A percentile compares a stretch with the other conserved stretches of the same genome.
These are phyloP conservation scores for Bathelium albidoporum DNA, from an alignment of 495 filamentous ascomycete genomes.

Conservation along the genomic window DNA sequence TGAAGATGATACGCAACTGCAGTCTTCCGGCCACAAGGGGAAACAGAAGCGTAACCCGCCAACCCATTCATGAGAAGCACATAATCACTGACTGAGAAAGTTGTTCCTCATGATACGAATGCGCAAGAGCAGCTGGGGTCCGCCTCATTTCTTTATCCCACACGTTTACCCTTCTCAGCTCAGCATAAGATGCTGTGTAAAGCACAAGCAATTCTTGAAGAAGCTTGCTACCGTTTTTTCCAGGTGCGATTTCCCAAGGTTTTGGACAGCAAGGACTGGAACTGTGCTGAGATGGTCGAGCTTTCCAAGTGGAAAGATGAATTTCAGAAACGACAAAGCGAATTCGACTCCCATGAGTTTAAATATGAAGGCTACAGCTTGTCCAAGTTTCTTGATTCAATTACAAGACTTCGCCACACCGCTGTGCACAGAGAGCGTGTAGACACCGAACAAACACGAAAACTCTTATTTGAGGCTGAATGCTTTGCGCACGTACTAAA, in stretches of 20 bases:
- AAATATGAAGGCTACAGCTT: too few species aligned
- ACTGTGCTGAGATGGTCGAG: neutral
- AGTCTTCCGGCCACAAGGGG: neutral
- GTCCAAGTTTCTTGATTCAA: neutral
- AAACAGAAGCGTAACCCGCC: neutral
- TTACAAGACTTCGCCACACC: neutral
- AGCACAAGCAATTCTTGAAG: neutral
- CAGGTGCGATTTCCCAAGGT: neutral
- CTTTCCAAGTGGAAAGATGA: neutral
- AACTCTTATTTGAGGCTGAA: neutral
- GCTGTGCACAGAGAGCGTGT: neutral
- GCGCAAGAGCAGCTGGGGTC: neutral
- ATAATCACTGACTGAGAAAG: neutral
- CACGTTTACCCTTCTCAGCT: neutral
- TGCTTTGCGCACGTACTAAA: neutral
- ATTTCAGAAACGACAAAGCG: neutral
- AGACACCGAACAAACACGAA: neutral
- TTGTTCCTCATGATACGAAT: neutral
- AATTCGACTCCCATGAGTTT: too few species aligned
- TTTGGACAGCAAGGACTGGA: neutral
- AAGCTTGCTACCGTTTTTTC: neutral
- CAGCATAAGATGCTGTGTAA: neutral
- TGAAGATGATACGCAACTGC: neutral
- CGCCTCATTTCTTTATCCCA: neutral
- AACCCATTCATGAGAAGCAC: neutral